These are phyloP conservation scores for Zygnema circumcarinatum DNA, from an alignment of 139 green algal species.

Conservation along the genomic window DNA sequence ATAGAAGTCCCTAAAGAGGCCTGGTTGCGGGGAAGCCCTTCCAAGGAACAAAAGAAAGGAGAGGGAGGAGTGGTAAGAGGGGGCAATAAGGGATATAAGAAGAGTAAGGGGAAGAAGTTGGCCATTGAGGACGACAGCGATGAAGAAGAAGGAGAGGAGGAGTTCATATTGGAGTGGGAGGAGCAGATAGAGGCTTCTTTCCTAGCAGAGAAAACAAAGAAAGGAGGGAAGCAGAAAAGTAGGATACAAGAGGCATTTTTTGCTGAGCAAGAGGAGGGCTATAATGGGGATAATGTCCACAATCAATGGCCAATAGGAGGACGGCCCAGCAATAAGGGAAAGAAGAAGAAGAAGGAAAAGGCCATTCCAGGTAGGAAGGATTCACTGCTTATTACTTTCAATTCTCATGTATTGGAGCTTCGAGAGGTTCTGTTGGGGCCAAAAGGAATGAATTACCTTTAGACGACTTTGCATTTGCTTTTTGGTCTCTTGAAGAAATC, in stretches of 20 bases:
- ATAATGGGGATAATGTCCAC: not conserved
- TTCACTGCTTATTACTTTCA: not conserved
- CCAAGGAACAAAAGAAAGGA: not conserved
- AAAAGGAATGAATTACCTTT: not conserved
- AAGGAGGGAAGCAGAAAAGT: not conserved
- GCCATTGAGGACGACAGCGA: not conserved
- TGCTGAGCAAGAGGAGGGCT: not conserved
- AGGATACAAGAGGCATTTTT: not conserved
- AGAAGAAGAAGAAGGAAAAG: not conserved
- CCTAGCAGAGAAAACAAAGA: not conserved
- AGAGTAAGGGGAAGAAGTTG: not conserved
- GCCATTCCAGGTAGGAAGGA: not conserved
- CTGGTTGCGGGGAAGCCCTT: no score
- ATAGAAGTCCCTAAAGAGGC: not conserved
- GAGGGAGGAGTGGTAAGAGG: not conserved
- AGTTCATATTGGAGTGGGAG: conserved; percentile 13
- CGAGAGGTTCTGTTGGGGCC: not conserved
- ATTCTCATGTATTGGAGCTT: not conserved
- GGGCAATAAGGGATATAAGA: not conserved
- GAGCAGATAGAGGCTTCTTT: not conserved
- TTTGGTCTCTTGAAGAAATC: not conserved
- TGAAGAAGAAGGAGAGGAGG: not conserved
- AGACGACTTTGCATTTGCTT: not conserved
- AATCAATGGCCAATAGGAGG: not conserved
- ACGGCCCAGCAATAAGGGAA: not conserved